Evolutionary conservation across 2,329 filamentous ascomycete species (phyloP), one percentile per base, ranked within the genome.

Genomic region (Alternaria longipes): DNA sequence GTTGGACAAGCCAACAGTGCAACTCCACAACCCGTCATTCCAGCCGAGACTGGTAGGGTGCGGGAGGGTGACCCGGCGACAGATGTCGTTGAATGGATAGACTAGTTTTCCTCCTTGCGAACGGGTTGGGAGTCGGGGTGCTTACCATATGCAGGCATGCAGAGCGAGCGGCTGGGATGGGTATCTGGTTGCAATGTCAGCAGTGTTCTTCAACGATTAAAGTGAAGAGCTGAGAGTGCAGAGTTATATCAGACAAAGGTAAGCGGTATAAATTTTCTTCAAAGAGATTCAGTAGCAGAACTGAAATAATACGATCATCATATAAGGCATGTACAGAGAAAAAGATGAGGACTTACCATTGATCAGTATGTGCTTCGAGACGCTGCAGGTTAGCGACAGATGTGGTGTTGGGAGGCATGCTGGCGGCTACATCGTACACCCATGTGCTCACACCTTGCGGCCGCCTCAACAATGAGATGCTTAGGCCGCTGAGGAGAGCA

Each of bases 21-120:
- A 87, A 91, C 90, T 91, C 87, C 89, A 92, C 90, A 89, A 91
- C 90, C 85, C 77, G 80, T 92, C 90, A 84, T 92, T 80, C 82
- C 84, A 80, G 74, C 74, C 79, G 71, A 78, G 60, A 62, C 78
- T 68, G 74, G 87, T 92, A 82, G 78, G 86, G 89, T 91, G 87
- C 79, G 89, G 86, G 85, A 92, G 90, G 82, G 86, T 88, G 86
- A 86, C 88, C 90, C 83, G 89, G 89, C 83, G 78, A 81, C 81
- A 80, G 71, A 85, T 83, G 85, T 86, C 84, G 78, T 86, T 84
- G 85, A 87, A 87, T 86, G 85, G 85, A 87, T 87, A 84, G 83
- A 86, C 84, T 86, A 78, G 82, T 81, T 85, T 83, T 85, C 85
- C 85, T 87, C 84, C 82, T 85, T 70, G 78, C 79, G 70, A 69